Percentiles rank a stretch among this genome's conserved stretches.
Evolutionary conservation across 2,329 filamentous ascomycete genomes (phyloP).

Genomic region (Endothia cerciana): DNA sequence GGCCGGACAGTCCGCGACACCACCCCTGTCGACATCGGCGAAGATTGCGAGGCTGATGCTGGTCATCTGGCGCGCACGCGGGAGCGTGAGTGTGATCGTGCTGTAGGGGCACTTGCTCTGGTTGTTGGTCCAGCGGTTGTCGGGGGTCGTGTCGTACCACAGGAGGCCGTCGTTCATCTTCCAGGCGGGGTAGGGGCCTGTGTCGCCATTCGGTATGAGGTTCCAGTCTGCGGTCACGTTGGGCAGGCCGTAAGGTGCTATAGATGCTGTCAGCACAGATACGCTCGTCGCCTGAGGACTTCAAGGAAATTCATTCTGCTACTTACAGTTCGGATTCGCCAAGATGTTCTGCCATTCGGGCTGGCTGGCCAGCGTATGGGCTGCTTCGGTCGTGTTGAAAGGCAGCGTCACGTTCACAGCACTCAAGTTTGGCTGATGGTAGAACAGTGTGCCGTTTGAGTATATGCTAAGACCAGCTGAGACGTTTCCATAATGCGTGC

Average conservation of each 20-base stretch:
- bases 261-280: background rate
- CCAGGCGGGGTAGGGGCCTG: conserved; percentile 1
- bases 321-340: background rate
- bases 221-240: background rate
- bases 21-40: background rate
- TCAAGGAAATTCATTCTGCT: too few relatives aligned
- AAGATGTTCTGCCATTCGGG: conserved; percentile 3
- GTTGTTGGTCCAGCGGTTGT: background rate
- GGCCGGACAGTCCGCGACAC: background rate
- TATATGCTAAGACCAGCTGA: conserved; percentile 4
- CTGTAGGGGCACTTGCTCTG: background rate
- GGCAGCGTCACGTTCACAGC: background rate
- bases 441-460: conserved; percentile 1
- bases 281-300: background rate
- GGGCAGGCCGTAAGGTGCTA: conserved; percentile 1
- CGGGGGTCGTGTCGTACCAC: conserved; percentile 7
- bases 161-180: conserved; percentile 8
- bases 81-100: conserved; percentile 3
- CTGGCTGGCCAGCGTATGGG: background rate
- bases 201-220: background rate
- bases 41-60: conserved; percentile 9
- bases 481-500: background rate
- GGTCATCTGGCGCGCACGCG: background rate
- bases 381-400: conserved; percentile 1
- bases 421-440: background rate